Evolutionary conservation across 1,284 basidiomycete species (phyloP).

Genomic region (Ceratobasidium sp.): DNA sequence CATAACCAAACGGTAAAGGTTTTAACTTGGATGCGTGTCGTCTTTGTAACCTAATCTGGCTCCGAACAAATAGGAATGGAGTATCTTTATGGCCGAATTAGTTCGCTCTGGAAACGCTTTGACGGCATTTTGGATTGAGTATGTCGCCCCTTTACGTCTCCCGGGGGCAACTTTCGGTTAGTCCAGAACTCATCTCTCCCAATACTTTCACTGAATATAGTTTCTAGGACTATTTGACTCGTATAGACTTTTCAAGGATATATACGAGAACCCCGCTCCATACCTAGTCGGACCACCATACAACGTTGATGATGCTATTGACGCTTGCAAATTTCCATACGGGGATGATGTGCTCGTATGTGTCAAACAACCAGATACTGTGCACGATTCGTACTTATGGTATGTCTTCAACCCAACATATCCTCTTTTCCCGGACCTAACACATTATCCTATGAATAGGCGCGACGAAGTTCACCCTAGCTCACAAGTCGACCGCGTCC

Average conservation of each 20-base stretch:
- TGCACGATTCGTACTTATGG: constrained; percentile 34
- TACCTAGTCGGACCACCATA: constrained; percentile 31
- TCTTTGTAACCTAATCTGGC: too few relatives aligned
- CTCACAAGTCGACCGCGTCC: constrained; percentile 1
- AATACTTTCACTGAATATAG: constrained; percentile 45
- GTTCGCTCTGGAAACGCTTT: constrained; percentile 58
- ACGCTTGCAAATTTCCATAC: constrained; percentile 19
- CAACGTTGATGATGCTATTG: not conserved
- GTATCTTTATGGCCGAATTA: constrained; percentile 59
- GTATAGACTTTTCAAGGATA: constrained; percentile 32
- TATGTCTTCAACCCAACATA: not conserved
- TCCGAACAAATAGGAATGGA: constrained; percentile 57
- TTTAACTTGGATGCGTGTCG: too few relatives aligned
- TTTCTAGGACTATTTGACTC: constrained; percentile 54
- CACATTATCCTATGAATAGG: not conserved
- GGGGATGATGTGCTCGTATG: constrained; percentile 9
- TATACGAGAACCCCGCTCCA: constrained; percentile 27
- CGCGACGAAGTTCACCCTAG: constrained; percentile 33
- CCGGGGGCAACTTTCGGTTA: constrained; percentile 60
- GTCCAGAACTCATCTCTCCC: constrained; percentile 57
- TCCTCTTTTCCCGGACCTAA: too few relatives aligned
- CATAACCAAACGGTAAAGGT: constrained; percentile 54
- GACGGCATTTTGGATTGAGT: constrained; percentile 56
- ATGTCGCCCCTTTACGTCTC: constrained; percentile 54
- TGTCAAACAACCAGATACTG: not conserved